Evolutionary conservation across 176 grass and related monocot species (phyloP), one percentile per base, ranked within the genome.

Genomic region (Aegilops tauschii): DNA sequence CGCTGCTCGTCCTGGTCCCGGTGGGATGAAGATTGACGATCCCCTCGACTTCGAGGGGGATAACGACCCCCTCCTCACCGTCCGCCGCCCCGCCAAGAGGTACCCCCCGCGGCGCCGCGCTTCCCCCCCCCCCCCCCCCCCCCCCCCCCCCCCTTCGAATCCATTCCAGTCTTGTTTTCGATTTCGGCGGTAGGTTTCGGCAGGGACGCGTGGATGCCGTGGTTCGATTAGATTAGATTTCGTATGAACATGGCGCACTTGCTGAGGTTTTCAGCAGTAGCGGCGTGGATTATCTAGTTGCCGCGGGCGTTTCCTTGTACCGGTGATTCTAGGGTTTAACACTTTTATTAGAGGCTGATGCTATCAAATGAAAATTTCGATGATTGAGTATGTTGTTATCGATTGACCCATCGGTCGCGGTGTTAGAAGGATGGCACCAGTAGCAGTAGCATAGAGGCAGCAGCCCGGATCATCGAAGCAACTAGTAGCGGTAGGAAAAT

Each of bases 41-140:
- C 96, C 90, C 61, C 90, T 94, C 47, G 93, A 98, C 76, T 98
- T 98, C 92, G 96, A 98, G 86, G 92, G 94, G 86, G 18, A 86
- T 74, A 90, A 94, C 65, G 93, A 94, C 47, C 69, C 81, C 78
- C 77, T 92, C 63, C 49, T 81, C 78, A 27, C 73, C 68, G 35
- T 34, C 1, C 70, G 72, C 83, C 92, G 88, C 78, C 59, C 85
- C 64, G 20, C 87, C 47, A 98, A 94, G 89, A 91, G 93, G 96
- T 98, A 12, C 25, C 5, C 25, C 37, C n/a, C n/a, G n/a, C n/a
- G n/a, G n/a, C n/a, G n/a, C n/a, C n/a, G n/a, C n/a, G n/a, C n/a
- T n/a, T n/a, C 5, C 25, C 37, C 25, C 5, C 25, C 37, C 25
- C 5, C 25, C 37, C 25, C 5, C 25, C 37, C 25, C 5, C 25